Conservation (phyloP, 306 rosid genomes). For the Begonia fuchsioides region DNA sequence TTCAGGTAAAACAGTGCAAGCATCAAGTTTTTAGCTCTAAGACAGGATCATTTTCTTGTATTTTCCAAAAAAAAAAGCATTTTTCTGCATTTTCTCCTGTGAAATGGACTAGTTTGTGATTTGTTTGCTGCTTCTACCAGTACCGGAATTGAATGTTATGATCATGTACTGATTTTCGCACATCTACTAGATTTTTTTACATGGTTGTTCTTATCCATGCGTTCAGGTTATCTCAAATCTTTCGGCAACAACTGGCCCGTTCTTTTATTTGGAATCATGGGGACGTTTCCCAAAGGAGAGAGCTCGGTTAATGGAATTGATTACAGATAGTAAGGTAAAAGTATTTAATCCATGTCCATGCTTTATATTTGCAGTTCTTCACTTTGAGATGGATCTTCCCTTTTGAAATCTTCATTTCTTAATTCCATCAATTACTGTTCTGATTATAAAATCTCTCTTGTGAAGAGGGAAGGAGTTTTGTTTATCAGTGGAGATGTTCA, state of each 20-base stretch:
- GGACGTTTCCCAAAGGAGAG: constrained; percentile 79
- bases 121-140: too few species aligned
- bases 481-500: constrained; percentile 88
- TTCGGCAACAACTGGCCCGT: constrained; percentile 48
- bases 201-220: not conserved
- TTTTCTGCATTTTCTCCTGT: too few species aligned
- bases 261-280: constrained; percentile 63
- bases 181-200: not conserved
- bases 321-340: constrained; percentile 55
- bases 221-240: constrained; percentile 71
- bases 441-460: not conserved
- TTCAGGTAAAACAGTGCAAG: constrained; percentile 30
- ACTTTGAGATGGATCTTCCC: not conserved
- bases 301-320: constrained; percentile 47
- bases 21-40: too few species aligned
- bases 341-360: constrained; percentile 4
- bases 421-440: too few species aligned
- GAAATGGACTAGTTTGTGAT: too few species aligned
- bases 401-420: too few species aligned
- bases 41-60: too few species aligned
- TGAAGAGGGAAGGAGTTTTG: constrained; percentile 54
- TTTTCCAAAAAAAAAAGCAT: too few species aligned
- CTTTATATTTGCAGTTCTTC: constrained; percentile 2
- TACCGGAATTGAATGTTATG: too few species aligned
- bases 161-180: not conserved